A percentile compares a stretch with the other conserved stretches of the same genome.
Evolutionary conservation across 495 filamentous ascomycete species (phyloP).

Genomic region (Alectoria sarmentosa): DNA sequence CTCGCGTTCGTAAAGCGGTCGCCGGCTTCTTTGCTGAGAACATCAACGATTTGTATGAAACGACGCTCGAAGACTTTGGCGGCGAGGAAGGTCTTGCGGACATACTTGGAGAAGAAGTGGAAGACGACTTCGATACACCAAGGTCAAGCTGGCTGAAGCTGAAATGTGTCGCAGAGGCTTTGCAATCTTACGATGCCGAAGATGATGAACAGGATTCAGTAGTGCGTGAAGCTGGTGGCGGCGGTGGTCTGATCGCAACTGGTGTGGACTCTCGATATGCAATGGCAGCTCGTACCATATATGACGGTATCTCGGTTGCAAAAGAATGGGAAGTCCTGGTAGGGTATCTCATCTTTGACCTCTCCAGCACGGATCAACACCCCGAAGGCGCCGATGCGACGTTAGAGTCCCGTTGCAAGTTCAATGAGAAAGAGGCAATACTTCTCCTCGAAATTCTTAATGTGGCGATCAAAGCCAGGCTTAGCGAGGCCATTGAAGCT

Average conservation of each 20-base stretch:
- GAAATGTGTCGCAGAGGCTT: slow-evolving; percentile 78
- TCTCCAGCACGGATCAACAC: slow-evolving; percentile 53
- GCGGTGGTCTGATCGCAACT: slow-evolving; percentile 46
- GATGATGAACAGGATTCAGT: slow-evolving; percentile 37
- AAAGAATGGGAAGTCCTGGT: slow-evolving; percentile 82
- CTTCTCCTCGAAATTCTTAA: slow-evolving; percentile 83
- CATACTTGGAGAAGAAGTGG: slow-evolving; percentile 48
- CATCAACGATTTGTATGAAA: slow-evolving; percentile 72
- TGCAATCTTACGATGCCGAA: slow-evolving; percentile 66
- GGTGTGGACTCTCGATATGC: slow-evolving; percentile 71
- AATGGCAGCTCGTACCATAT: slow-evolving; percentile 77
- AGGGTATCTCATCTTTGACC: slow-evolving; percentile 87
- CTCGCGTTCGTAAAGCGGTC: slow-evolving; percentile 76
- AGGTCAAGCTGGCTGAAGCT: slow-evolving; percentile 80
- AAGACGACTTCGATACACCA: slow-evolving; percentile 65
- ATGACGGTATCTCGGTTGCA: slow-evolving; percentile 70
- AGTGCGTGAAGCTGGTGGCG: slow-evolving; percentile 35
- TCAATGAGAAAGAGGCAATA: slow-evolving; percentile 69
- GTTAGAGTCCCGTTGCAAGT: slow-evolving; percentile 60
- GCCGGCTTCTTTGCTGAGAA: slow-evolving; percentile 84
- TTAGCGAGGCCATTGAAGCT: slow-evolving; percentile 52
- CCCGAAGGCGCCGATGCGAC: slow-evolving; percentile 44
- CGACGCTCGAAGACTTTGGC: slow-evolving; percentile 74
- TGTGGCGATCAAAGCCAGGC: slow-evolving; percentile 60
- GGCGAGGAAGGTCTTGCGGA: slow-evolving; percentile 73